Conservation (phyloP, 306 rosid genomes). For the Elaeagnus macrophylla region DNA sequence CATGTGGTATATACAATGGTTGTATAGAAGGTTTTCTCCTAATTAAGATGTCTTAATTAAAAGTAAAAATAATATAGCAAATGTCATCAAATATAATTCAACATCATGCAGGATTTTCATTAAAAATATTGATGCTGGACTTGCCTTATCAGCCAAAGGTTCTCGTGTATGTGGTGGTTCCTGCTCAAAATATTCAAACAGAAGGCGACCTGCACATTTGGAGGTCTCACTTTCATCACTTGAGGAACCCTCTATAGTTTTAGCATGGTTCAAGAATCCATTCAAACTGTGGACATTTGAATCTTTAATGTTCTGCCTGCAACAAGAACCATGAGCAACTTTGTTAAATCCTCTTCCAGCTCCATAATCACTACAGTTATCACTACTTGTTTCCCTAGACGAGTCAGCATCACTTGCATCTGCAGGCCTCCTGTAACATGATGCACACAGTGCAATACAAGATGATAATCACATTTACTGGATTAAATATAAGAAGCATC, state of each 20-base stretch:
- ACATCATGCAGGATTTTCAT: too few species aligned
- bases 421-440: slow-evolving; percentile 20
- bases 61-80: too few species aligned
- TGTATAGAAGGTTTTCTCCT: too few species aligned
- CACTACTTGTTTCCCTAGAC: slow-evolving; percentile 39
- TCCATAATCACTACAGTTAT: slow-evolving; percentile 38
- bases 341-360: slow-evolving; percentile 29
- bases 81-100: too few species aligned
- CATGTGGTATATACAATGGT: too few species aligned
- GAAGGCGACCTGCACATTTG: slow-evolving; percentile 24
- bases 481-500: too few species aligned
- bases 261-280: slow-evolving; percentile 28
- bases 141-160: slow-evolving; percentile 47
- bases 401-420: slow-evolving; percentile 37
- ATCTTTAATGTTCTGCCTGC: slow-evolving; percentile 19
- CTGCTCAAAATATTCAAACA: slow-evolving; percentile 40
- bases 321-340: slow-evolving; percentile 20
- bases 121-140: slow-evolving; percentile 5
- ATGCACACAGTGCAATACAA: too few species aligned
- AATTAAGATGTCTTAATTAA: too few species aligned
- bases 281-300: slow-evolving; percentile 23
- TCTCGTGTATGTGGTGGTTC: slow-evolving; percentile 40
- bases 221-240: slow-evolving; percentile 37
- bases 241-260: slow-evolving; percentile 21
- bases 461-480: too few species aligned